Conservation (phyloP, 495 filamentous ascomycete genomes). For the Thozetella sp. region DNA sequence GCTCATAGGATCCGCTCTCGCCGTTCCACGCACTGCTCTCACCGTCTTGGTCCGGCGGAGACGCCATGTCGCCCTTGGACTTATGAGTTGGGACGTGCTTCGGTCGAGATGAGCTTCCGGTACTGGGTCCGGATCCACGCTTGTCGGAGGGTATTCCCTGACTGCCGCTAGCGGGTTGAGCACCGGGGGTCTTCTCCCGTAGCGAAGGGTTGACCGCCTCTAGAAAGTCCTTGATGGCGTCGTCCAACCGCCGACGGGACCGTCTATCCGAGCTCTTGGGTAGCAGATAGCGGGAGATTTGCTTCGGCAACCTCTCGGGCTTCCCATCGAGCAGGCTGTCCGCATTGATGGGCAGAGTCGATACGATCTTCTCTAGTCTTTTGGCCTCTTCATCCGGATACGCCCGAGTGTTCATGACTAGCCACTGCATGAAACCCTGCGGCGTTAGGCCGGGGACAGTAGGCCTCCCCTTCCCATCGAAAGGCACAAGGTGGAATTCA, state of each 20-base stretch:
- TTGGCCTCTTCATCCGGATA: conserved; percentile 78
- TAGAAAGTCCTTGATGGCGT: conserved; percentile 23
- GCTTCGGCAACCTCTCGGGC: conserved; percentile 77
- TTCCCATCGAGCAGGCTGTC: conserved; percentile 60
- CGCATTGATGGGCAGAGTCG: conserved; percentile 71
- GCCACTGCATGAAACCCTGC: conserved; percentile 76
- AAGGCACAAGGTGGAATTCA: conserved; percentile 81
- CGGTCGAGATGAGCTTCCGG: background rate
- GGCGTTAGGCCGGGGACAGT: conserved; percentile 79
- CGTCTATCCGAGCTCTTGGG: conserved; percentile 43
- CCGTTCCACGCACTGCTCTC: conserved; percentile 4
- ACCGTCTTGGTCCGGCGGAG: conserved; percentile 6
- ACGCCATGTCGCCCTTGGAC: background rate
- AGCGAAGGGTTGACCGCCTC: conserved; percentile 18
- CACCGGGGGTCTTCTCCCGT: background rate
- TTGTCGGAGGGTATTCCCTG: background rate
- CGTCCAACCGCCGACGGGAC: conserved; percentile 21
- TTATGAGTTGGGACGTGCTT: background rate
- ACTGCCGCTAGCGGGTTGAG: background rate
- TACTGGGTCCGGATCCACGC: background rate
- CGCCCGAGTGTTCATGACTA: conserved; percentile 73
- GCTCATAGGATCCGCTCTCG: conserved; percentile 6
- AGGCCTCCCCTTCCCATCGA: conserved; percentile 57
- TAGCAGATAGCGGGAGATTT: conserved; percentile 73
- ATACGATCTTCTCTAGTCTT: conserved; percentile 71